A percentile compares a stretch with the other conserved stretches of the same genome.
Evolutionary conservation across 208 protist genomes (phyloP).

Genomic region (Crithidia brevicula): DNA sequence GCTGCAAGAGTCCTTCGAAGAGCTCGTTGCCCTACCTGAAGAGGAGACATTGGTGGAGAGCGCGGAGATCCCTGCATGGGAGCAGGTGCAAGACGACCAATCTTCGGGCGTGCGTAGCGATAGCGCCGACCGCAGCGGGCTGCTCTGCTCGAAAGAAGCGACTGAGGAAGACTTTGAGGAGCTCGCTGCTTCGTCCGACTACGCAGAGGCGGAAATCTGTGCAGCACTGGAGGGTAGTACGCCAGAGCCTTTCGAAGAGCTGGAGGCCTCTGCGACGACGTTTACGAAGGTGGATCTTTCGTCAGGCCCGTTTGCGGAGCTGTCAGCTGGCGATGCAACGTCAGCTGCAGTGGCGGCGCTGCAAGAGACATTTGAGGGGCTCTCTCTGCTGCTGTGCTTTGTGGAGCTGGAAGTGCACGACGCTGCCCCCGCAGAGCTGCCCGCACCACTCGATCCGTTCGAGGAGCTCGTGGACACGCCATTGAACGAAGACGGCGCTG

Average conservation of each 20-base stretch:
- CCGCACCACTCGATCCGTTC: not conserved
- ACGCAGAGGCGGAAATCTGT: not conserved
- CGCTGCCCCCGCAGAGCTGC: not conserved
- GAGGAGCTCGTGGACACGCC: constrained; percentile 3
- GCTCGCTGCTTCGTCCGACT: not conserved
- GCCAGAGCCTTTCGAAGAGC: constrained; percentile 1
- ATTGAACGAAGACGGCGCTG: not conserved
- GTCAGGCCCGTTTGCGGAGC: not conserved
- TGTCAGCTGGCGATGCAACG: not conserved
- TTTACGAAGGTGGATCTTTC: not conserved
- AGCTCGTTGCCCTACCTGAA: not conserved
- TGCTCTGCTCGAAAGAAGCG: not conserved
- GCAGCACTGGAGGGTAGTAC: not conserved
- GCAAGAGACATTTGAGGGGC: not conserved
- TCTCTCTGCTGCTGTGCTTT: constrained; percentile 1
- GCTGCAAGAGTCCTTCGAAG: constrained; percentile 7
- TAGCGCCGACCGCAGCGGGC: no score
- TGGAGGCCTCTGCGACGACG: not conserved
- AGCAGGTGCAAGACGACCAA: not conserved
- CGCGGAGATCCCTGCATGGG: no score
- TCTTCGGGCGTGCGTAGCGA: no score
- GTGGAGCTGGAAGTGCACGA: not conserved
- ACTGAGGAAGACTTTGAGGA: constrained; percentile 11
- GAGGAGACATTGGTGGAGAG: not conserved
- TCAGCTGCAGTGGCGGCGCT: not conserved